Evolutionary conservation across 768 basidiomycete species (phyloP), one percentile per base, ranked within the genome.

Genomic region (Mycena galopus): DNA sequence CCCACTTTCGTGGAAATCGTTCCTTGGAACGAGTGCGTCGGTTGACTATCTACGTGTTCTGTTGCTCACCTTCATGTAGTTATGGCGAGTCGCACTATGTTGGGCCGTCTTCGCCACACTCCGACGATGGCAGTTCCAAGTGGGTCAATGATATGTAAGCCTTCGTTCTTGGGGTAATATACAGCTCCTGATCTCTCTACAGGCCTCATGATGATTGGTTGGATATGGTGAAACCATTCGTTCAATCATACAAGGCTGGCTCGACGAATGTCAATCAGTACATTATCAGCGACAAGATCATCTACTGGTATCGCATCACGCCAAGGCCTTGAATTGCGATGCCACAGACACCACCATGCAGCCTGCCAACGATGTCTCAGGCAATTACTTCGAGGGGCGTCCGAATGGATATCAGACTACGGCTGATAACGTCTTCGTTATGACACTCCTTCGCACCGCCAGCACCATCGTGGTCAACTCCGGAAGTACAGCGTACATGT

Each of bases 51-150:
- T 23, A 12, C 14, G 1, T 53, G n/a, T n/a, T n/a, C 23, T 3
- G 27, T 9, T n/a, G 27, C 50, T 69, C 1, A 62, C 4, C 19
- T 25, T 14, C 21, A 11, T n/a, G 7, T 23, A 71, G 70, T 71
- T 87, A 83, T 67, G 86, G 86, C 72, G 88, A 89, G 76, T 86
- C 86, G 16, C 86, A 87, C 65, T 90, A 89, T 78, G 82, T 89
- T 42, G 87, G 87, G 33, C 88, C 88, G 71, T 74, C 75, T 8
- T 76, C 75, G 9, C 47, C 30, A 17, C 77, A 77, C 37, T 72
- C 75, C 23, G 77, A 77, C 55, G 75, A 77, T 27, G 75, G 77
- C 2, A 64, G 77, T 10, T 77, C 77, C 2, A 76, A 71, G 44
- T 76, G 75, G 77, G 75, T 63, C 11, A 77, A 77, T 53, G 77